A percentile compares a stretch with the other conserved stretches of the same genome.
These are phyloP conservation scores for Rubus parviflorus DNA, from an alignment of 306 rosid genomes.

Conservation along the genomic window DNA sequence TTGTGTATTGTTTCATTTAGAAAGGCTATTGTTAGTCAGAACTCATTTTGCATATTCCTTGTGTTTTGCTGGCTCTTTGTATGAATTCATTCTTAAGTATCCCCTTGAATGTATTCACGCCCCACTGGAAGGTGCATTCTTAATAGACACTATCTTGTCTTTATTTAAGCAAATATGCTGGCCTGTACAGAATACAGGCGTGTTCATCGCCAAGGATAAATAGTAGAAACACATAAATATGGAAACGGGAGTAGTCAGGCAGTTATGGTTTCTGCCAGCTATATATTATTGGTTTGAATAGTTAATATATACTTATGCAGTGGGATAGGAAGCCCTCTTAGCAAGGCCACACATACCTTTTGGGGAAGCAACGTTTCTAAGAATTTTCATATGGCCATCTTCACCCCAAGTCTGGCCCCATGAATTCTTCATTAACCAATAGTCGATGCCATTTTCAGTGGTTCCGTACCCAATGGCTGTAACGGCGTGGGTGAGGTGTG, in stretches of 20 bases:
- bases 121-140: neutral
- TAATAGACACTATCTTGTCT: neutral
- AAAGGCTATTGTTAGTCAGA: neutral
- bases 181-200: too few species aligned
- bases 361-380: neutral
- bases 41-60: constrained; percentile 10
- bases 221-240: neutral
- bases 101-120: neutral
- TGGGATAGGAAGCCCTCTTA: neutral
- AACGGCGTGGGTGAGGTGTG: neutral
- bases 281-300: neutral
- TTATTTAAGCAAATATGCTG: too few species aligned
- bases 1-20: constrained; percentile 22
- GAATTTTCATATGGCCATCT: constrained; percentile 29
- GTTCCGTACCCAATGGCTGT: constrained; percentile 28
- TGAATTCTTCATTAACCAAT: constrained; percentile 34
- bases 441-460: constrained; percentile 3
- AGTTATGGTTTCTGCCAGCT: too few species aligned
- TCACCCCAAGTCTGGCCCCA: constrained; percentile 36
- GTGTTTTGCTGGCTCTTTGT: neutral
- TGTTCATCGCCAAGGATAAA: neutral
- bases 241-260: too few species aligned
- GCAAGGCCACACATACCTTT: neutral
- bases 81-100: neutral
- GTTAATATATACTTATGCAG: neutral